Base-by-base conservation (phyloP, 257 asterid genomes). In the Ilex asprella region DNA sequence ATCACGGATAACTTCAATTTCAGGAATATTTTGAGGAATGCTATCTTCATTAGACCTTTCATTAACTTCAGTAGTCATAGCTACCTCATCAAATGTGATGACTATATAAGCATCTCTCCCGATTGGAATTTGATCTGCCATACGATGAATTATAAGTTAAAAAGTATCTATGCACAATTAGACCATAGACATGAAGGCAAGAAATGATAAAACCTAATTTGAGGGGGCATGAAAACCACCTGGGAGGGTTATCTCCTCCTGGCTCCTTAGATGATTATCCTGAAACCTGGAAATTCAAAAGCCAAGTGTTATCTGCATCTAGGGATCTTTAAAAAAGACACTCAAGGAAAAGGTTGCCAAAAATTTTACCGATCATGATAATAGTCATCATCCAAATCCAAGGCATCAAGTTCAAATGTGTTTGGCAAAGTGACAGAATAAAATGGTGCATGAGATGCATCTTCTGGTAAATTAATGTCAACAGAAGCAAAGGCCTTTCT, bases 51-150 rank as follows among this genome's bases (percentile, higher is more conserved):
- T 60, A 64, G 58, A 64, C 63, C 54, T 52, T 60, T 59, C 81
- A 68, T 39, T 66, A 31, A 47, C 50, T 44, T 55, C 68, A 6
- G 9, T 43, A 39, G 31, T 27, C 15, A 14, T 51, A 39, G 31
- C 35, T 67, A 92, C 97, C 94, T 82, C 85, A 31, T 75, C 75
- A 65, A 79, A 44, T 27, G 56, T 51, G 73, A 85, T 76, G 39
- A 74, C 66, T 31, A 82, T 73, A 58, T 80, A 83, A 79, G 27
- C 27, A 21, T 90, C 91, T 44, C 61, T 69, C 27, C 78, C 96
- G 14, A 80, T 76, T 2, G 91, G 88, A 74, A 78, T 65, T 85
- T 86, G 96, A 58, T 93, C 99, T 93, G 86, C 63, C 62, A 56
- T 46, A 70, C 32, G 72, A 52, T 67, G 67, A 64, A 73, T 30